Percentiles rank a stretch among this genome's conserved stretches.
Conservation (phyloP, 345 rosid species). For the Xanthoceras sorbifolium region DNA sequence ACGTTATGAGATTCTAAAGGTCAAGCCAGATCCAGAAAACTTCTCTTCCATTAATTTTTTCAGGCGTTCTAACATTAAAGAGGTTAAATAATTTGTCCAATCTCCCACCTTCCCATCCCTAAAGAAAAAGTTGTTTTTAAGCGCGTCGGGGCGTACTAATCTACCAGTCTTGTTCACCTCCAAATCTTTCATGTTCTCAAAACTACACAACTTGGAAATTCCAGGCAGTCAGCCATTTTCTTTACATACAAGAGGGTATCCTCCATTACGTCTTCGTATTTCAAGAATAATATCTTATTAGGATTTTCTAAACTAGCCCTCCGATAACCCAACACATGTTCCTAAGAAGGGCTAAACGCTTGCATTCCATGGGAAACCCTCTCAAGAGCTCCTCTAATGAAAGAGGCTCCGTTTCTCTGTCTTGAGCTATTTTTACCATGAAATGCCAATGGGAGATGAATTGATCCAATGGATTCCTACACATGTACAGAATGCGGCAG, state of each 20-base stretch:
- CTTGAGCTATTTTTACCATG: not conserved
- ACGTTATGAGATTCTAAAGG: not conserved
- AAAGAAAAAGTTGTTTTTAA: conserved; percentile 29
- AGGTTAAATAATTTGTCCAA: conserved; percentile 37
- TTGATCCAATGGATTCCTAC: conserved; percentile 31
- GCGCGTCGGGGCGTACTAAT: conserved; percentile 22
- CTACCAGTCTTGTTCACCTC: conserved; percentile 38
- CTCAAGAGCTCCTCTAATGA: conserved; percentile 25
- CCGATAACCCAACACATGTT: conserved; percentile 25
- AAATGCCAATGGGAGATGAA: conserved; percentile 33
- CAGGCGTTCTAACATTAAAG: conserved; percentile 37
- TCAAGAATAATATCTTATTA: conserved; percentile 26
- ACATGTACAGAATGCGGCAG: conserved; percentile 31
- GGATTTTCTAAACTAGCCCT: conserved; percentile 23
- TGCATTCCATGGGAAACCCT: conserved; percentile 27
- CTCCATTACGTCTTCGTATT: conserved; percentile 31
- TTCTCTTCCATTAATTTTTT: conserved; percentile 31
- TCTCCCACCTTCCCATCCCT: conserved; percentile 48
- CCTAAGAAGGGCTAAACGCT: conserved; percentile 27
- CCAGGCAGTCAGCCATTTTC: conserved; percentile 34
- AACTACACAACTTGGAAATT: conserved; percentile 37
- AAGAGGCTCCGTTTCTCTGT: not conserved
- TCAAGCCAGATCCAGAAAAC: conserved; percentile 29
- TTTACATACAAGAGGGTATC: conserved; percentile 19
- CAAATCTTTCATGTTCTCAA: conserved; percentile 39